A percentile compares a stretch with the other conserved stretches of the same genome.
Evolutionary conservation across 805 yeast species (phyloP).

Genomic region (Nakazawaea holstii): DNA sequence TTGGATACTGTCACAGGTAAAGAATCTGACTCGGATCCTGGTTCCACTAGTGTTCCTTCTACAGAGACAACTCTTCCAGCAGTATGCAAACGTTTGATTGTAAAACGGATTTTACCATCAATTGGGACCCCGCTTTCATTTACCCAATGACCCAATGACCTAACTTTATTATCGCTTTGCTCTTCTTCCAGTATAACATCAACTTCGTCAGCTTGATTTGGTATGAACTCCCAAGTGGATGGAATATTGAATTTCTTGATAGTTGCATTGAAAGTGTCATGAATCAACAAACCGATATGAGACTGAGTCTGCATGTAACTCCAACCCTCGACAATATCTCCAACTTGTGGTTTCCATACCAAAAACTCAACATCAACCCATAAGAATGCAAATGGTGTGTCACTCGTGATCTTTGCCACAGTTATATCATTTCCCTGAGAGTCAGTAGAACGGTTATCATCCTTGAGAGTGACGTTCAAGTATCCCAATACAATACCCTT

Average conservation of each 20-base stretch:
- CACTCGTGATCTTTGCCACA: slow-evolving; percentile 65
- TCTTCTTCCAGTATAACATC: slow-evolving; percentile 18
- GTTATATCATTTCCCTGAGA: slow-evolving; percentile 34
- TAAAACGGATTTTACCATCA: slow-evolving; percentile 79
- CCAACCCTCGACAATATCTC: slow-evolving; percentile 82
- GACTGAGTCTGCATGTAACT: slow-evolving; percentile 91
- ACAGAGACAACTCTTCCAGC: slow-evolving; percentile 80
- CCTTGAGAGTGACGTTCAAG: slow-evolving; percentile 51
- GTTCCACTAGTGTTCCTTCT: slow-evolving; percentile 76
- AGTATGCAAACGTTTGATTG: slow-evolving; percentile 64
- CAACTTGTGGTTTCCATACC: slow-evolving; percentile 88
- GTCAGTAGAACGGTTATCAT: slow-evolving; percentile 33
- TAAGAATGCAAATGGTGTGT: slow-evolving; percentile 81
- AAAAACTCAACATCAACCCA: slow-evolving; percentile 84
- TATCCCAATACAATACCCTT: slow-evolving; percentile 85
- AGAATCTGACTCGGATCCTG: slow-evolving; percentile 49
- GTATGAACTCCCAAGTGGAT: slow-evolving; percentile 77
- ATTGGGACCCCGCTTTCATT: slow-evolving; percentile 69
- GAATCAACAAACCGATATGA: slow-evolving; percentile 85
- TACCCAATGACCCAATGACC: slow-evolving; percentile 82
- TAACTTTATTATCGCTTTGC: slow-evolving; percentile 25
- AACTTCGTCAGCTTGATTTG: slow-evolving; percentile 64
- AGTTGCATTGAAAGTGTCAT: slow-evolving; percentile 93
- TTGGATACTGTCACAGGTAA: slow-evolving; percentile 42
- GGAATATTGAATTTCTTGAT: slow-evolving; percentile 85